Conservation (phyloP, 306 rosid species). For the Corylus heterophylla region DNA sequence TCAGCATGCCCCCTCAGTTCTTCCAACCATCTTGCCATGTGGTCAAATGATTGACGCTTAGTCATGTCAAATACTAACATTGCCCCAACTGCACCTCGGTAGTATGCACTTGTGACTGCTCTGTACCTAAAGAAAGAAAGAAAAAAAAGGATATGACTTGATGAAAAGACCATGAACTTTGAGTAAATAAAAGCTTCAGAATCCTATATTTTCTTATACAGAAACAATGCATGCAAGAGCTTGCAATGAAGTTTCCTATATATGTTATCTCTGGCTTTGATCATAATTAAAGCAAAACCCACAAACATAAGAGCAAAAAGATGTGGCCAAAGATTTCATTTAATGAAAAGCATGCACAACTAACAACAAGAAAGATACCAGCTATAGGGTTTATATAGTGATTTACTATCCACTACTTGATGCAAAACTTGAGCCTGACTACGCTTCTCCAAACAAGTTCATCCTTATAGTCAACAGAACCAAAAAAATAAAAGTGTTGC, state of each 20-base stretch:
- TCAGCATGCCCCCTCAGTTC: constrained; percentile 84
- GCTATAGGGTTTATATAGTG: too few relatives aligned
- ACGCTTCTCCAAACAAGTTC: too few relatives aligned
- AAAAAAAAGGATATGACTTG: neutral
- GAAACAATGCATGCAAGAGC: neutral
- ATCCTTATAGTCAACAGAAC: too few relatives aligned
- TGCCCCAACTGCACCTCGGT: constrained; percentile 92
- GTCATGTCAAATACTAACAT: constrained; percentile 89
- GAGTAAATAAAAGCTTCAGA: constrained; percentile 13
- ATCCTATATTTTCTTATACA: neutral
- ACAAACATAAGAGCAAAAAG: too few relatives aligned
- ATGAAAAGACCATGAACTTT: neutral
- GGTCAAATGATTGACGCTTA: constrained; percentile 85
- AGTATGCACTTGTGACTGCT: constrained; percentile 94
- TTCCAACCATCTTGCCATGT: constrained; percentile 89
- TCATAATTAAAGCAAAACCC: neutral
- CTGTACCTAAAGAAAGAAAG: constrained; percentile 52
- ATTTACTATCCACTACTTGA: too few relatives aligned
- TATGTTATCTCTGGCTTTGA: constrained; percentile 3
- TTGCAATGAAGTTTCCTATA: neutral
- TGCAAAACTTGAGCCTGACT: too few relatives aligned
- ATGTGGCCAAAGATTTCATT: too few relatives aligned
- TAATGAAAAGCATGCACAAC: too few relatives aligned
- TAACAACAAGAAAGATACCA: too few relatives aligned
- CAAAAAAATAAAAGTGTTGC: too few relatives aligned